phyloP scores from a whole-genome alignment of 208 protist genomes.

The Angomonas ambiguus region DNA sequence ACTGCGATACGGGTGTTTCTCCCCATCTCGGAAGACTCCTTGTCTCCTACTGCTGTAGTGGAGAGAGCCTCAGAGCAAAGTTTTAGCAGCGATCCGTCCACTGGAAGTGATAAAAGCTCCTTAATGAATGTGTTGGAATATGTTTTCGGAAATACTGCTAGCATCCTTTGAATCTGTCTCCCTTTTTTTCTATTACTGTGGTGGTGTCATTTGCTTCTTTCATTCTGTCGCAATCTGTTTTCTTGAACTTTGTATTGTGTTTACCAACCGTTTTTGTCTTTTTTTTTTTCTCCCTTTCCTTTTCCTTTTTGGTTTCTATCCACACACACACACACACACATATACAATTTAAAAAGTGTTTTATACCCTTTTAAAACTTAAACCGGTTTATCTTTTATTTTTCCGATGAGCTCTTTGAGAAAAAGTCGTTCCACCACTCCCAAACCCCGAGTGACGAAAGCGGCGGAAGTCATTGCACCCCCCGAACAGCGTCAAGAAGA shows the following conservation, averaged over 20 bases:
- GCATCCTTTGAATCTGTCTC: not conserved
- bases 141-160: not conserved
- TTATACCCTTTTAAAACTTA: no score
- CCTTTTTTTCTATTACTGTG: not conserved
- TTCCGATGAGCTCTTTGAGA: not conserved
- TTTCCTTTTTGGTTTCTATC: not conserved
- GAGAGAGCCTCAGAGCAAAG: not conserved
- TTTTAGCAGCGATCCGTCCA: not conserved
- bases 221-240: not conserved
- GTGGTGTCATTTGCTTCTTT: not conserved
- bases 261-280: not conserved
- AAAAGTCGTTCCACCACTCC: conserved; percentile 1
- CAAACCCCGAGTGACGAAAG: not conserved
- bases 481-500: conserved; percentile 23
- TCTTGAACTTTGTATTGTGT: not conserved
- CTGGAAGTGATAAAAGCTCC: not conserved
- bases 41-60: not conserved
- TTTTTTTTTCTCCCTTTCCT: not conserved
- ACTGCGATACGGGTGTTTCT: conserved; percentile 71
- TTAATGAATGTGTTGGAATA: no score
- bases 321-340: not conserved
- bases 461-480: not conserved
- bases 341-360: not conserved
- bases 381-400: no score
- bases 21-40: conserved; percentile 37